phyloP scores from a whole-genome alignment of 208 protist genomes.

The Trypanosoma vivax region DNA sequence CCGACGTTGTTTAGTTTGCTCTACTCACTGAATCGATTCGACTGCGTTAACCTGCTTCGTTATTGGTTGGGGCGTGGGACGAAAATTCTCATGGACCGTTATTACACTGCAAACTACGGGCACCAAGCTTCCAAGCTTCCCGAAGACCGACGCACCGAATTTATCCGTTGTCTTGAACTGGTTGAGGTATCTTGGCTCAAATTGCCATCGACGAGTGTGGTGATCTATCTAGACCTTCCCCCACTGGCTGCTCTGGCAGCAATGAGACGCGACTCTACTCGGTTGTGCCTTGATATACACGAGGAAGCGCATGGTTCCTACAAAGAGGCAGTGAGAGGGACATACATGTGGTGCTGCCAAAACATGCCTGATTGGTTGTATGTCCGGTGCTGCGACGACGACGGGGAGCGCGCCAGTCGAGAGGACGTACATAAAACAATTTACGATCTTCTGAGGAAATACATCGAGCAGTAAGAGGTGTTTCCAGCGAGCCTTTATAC shows the following conservation, averaged over 20 bases:
- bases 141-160: slow-evolving; percentile 37
- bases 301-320: slow-evolving; percentile 70
- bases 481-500: neutral
- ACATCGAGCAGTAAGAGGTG: neutral
- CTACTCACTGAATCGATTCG: slow-evolving; percentile 84
- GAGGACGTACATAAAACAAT: slow-evolving; percentile 46
- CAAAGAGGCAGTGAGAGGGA: slow-evolving; percentile 71
- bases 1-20: slow-evolving; percentile 85
- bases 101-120: slow-evolving; percentile 88
- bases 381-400: slow-evolving; percentile 38
- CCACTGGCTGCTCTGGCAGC: slow-evolving; percentile 58
- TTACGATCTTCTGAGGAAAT: slow-evolving; percentile 6
- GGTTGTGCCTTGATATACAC: slow-evolving; percentile 83
- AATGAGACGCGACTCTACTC: slow-evolving; percentile 64
- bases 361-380: slow-evolving; percentile 46
- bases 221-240: slow-evolving; percentile 84
- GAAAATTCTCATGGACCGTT: slow-evolving; percentile 81
- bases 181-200: slow-evolving; percentile 76
- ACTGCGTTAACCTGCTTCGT: slow-evolving; percentile 47
- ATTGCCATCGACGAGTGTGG: slow-evolving; percentile 55
- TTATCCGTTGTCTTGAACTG: slow-evolving; percentile 56
- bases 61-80: slow-evolving; percentile 58
- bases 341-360: slow-evolving; percentile 82
- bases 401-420: slow-evolving; percentile 29
- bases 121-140: slow-evolving; percentile 86